Conservation (phyloP, 2,329 filamentous ascomycete genomes). For the Apiospora rasikravindrae region DNA sequence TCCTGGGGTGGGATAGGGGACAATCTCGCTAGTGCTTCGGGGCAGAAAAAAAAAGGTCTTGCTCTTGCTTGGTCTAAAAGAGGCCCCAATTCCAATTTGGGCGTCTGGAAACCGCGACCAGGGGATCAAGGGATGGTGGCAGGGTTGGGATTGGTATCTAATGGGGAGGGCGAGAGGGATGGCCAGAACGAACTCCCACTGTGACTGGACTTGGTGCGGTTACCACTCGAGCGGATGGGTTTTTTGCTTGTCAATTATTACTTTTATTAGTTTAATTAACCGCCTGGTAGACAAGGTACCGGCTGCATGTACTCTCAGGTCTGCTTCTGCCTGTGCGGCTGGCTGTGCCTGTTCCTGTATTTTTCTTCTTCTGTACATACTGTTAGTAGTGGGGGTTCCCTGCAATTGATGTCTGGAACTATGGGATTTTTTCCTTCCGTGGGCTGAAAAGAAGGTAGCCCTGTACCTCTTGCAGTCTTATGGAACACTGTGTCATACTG, state of each 20-base stretch:
- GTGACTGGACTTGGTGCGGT: background rate
- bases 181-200: constrained; percentile 3
- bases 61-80: constrained; percentile 37
- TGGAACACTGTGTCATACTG: background rate
- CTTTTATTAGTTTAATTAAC: constrained; percentile 16
- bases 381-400: background rate
- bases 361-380: background rate
- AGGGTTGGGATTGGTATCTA: constrained; percentile 11
- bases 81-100: constrained; percentile 29
- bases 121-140: constrained; percentile 14
- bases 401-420: constrained; percentile 16
- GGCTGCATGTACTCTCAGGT: background rate
- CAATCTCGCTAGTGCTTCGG: constrained; percentile 49
- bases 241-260: constrained; percentile 11
- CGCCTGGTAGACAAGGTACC: background rate
- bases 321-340: background rate
- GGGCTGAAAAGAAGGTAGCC: background rate
- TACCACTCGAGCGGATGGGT: constrained; percentile 6
- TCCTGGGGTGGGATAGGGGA: constrained; percentile 32
- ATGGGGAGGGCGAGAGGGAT: background rate
- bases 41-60: constrained; percentile 30
- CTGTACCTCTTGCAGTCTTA: background rate
- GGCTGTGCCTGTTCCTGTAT: background rate
- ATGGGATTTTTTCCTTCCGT: background rate
- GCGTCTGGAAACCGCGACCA: background rate